Evolutionary conservation across 192 early-diverging fungal species (phyloP).

Genomic region (Linnemannia elongata): DNA sequence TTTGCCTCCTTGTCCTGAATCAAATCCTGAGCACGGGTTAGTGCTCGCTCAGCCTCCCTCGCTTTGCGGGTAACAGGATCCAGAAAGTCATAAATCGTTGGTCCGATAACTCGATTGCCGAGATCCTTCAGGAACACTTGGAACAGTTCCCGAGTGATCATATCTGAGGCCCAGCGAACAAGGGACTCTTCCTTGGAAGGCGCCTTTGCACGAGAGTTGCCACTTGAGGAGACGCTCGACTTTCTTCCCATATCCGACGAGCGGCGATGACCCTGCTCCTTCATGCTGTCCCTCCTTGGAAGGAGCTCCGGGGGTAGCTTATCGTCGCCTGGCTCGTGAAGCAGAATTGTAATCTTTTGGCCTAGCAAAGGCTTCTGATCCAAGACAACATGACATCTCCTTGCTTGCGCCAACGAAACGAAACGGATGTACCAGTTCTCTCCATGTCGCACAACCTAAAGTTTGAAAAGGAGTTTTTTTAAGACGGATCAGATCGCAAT

Average conservation of each 20-base stretch:
- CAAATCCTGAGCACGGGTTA: conserved; percentile 10
- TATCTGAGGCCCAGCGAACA: conserved; percentile 55
- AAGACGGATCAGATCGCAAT: neutral
- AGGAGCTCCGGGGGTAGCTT: conserved; percentile 29
- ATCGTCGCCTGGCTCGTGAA: conserved; percentile 53
- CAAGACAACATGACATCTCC: conserved; percentile 55
- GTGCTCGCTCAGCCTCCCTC: conserved; percentile 24
- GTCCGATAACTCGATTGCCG: conserved; percentile 62
- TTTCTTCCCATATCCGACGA: conserved; percentile 30
- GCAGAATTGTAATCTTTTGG: conserved; percentile 56
- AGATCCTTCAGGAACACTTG: conserved; percentile 69
- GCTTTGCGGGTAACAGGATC: conserved; percentile 52
- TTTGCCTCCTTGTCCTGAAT: conserved; percentile 9
- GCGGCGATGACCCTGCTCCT: conserved; percentile 41
- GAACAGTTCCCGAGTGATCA: conserved; percentile 62
- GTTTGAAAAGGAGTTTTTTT: neutral
- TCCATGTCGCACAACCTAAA: conserved; percentile 64
- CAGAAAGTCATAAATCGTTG: conserved; percentile 66
- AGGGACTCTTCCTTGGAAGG: conserved; percentile 47
- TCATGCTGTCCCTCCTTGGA: conserved; percentile 30
- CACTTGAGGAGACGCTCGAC: neutral
- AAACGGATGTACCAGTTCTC: conserved; percentile 69
- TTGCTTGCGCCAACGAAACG: conserved; percentile 58
- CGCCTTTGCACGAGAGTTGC: conserved; percentile 24
- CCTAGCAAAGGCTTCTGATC: conserved; percentile 57